A percentile compares a stretch with the other conserved stretches of the same genome.
These are phyloP conservation scores for Lactarius quietus DNA, from an alignment of 768 basidiomycete species.

Conservation along the genomic window DNA sequence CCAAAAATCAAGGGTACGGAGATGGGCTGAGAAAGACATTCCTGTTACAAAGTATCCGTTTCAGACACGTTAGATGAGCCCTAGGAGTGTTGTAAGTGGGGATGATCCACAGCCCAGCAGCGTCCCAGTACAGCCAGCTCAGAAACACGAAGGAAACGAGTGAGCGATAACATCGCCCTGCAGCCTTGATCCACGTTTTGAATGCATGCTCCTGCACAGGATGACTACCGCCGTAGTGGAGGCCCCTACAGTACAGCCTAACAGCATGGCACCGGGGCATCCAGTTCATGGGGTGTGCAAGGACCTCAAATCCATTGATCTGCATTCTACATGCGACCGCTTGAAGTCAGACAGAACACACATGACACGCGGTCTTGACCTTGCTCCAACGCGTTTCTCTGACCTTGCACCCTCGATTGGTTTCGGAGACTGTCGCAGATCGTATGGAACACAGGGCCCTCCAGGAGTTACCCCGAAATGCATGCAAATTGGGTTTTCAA, in stretches of 20 bases:
- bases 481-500: background rate
- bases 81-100: constrained; percentile 4
- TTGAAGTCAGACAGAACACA: background rate
- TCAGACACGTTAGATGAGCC: background rate
- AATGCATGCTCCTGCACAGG: constrained; percentile 13
- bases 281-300: background rate
- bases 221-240: background rate
- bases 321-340: constrained; percentile 7
- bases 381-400: constrained; percentile 11
- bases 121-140: constrained; percentile 6
- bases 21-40: background rate
- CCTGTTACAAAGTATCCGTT: background rate
- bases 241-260: constrained; percentile 8
- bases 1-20: background rate
- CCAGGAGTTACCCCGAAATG: background rate
- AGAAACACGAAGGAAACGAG: background rate
- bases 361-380: constrained; percentile 9
- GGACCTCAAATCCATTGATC: constrained; percentile 1
- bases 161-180: background rate
- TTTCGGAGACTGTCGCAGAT: constrained; percentile 13
- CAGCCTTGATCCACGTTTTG: constrained; percentile 19
- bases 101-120: background rate
- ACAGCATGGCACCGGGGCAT: constrained; percentile 1
- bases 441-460: background rate
- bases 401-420: constrained; percentile 9